phyloP scores from a whole-genome alignment of 352 stramenopile species.

The Pilasporangium apinafurcum region DNA sequence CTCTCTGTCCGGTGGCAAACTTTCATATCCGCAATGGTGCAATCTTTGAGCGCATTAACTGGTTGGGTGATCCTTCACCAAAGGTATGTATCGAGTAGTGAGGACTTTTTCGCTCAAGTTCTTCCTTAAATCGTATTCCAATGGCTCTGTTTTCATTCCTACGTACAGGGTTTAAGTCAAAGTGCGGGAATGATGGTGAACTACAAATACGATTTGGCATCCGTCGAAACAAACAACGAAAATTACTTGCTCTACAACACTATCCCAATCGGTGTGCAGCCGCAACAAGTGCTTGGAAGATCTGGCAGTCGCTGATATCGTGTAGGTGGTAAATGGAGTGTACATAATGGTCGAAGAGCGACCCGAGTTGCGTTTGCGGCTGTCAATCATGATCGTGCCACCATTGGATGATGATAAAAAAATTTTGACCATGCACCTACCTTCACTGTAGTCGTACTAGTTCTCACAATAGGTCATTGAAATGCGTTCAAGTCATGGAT shows the following conservation, averaged over 20 bases:
- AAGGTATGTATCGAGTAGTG: conserved; percentile 63
- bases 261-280: conserved; percentile 69
- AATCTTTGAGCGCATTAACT: conserved; percentile 84
- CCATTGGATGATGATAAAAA: too few relatives aligned
- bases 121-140: too few relatives aligned
- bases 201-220: conserved; percentile 80
- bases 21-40: conserved; percentile 83
- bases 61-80: conserved; percentile 64
- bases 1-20: conserved; percentile 77
- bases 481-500: too few relatives aligned
- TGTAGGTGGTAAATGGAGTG: too few relatives aligned
- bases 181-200: conserved; percentile 84
- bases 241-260: conserved; percentile 76
- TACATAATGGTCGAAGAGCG: too few relatives aligned
- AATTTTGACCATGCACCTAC: too few relatives aligned
- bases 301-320: too few relatives aligned
- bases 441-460: too few relatives aligned
- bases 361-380: too few relatives aligned
- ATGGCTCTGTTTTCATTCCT: conserved; percentile 1
- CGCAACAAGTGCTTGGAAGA: conserved; percentile 44
- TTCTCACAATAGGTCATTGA: too few relatives aligned
- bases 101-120: too few relatives aligned
- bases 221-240: conserved; percentile 78
- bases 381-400: too few relatives aligned
- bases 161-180: conserved; percentile 47